These are phyloP conservation scores for Apiospora pterosperma DNA, from an alignment of 2,329 filamentous ascomycete species.

Conservation along the genomic window DNA sequence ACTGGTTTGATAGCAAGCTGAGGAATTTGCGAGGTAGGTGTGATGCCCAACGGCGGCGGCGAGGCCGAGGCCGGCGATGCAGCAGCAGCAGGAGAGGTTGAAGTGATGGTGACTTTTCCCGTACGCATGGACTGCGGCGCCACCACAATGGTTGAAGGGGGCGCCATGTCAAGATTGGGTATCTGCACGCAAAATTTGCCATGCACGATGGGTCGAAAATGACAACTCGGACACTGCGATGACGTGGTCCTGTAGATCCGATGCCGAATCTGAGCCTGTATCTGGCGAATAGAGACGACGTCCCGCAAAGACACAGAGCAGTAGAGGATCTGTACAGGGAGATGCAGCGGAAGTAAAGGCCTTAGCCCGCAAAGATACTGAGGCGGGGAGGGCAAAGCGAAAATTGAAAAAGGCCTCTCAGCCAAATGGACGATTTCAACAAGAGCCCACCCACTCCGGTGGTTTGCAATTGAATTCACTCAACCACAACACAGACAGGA, in stretches of 20 bases:
- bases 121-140: conserved; percentile 18
- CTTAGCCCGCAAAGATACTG: background rate
- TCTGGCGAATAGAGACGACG: background rate
- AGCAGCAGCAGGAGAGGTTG: conserved; percentile 18
- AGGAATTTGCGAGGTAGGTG: conserved; percentile 11
- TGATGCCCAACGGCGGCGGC: conserved; percentile 15
- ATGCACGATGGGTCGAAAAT: background rate
- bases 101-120: conserved; percentile 24
- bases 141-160: conserved; percentile 16
- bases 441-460: too few relatives aligned
- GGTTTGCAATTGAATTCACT: background rate
- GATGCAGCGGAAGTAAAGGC: background rate
- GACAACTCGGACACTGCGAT: background rate
- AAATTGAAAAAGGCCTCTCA: background rate
- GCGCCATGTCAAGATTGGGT: conserved; percentile 14
- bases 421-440: background rate
- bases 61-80: conserved; percentile 24
- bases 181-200: background rate
- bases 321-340: background rate
- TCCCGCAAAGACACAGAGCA: background rate
- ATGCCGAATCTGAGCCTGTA: background rate
- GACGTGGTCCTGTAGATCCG: background rate
- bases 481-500: background rate
- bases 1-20: conserved; percentile 26
- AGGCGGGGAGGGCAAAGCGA: background rate